Evolutionary conservation across 257 asterid species (phyloP), one percentile per base, ranked within the genome.

Genomic region (Penstemon newberryi): DNA sequence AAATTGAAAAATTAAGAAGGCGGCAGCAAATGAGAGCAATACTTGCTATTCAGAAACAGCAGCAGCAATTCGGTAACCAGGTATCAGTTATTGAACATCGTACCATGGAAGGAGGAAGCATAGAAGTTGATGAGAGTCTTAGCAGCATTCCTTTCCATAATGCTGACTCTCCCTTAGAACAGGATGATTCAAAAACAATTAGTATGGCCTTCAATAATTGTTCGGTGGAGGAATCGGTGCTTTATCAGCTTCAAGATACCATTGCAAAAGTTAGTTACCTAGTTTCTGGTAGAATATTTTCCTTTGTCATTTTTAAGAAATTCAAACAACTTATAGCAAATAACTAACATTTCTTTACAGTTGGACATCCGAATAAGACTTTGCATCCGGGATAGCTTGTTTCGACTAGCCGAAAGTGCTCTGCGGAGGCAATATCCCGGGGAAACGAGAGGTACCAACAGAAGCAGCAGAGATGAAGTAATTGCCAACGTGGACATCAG

Each of bases 1-100:
- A 92, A 75, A 81, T 92, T 63, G 96, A 90, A 68, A 92, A 92
- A 83, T 70, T 92, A 59, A 86, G 97, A 79, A 79, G 89, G 73
- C 79, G 92, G 72, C 98, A 92, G 81, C 96, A 92, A 77, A 83
- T 88, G 92, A 78, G 95, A 75, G 98, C 96, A 59, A 86, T 85
- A 73, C 85, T 88, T 70, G 98, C 95, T 52, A 92, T 90, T 73
- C 95, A 86, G 74, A 88, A 82, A 70, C 97, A 92, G 76, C 97
- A 85, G 75, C 85, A 77, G 81, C 86, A 88, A 72, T 86, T 92
- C 11, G 79, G 88, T 70, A 82, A 81, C 75, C 94, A 82, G 73
- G 79, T 59, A 5, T 70, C 81, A 11, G 70, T 70, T 56, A 18
- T 85, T 61, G 82, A 87, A 58, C 66, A 73, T 78, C 73, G 87